These are phyloP conservation scores for Salisapilia sapeloensis DNA, from an alignment of 352 stramenopile genomes.

Conservation along the genomic window DNA sequence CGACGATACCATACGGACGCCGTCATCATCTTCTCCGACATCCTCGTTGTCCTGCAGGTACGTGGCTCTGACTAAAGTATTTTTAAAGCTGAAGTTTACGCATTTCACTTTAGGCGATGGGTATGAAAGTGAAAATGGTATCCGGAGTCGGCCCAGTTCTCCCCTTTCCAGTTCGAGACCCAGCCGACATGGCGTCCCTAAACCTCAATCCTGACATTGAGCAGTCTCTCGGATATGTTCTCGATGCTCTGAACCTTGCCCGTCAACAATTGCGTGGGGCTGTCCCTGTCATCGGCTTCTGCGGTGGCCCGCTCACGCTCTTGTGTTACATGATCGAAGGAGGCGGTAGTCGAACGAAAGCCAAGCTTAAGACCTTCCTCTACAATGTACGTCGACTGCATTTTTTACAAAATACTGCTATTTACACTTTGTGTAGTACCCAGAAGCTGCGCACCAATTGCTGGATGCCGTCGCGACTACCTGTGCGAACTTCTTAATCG, in stretches of 20 bases:
- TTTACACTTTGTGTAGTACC: slow-evolving; percentile 46
- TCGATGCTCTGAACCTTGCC: slow-evolving; percentile 90
- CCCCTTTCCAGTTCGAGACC: slow-evolving; percentile 47
- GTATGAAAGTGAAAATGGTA: slow-evolving; percentile 94
- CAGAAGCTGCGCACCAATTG: slow-evolving; percentile 80
- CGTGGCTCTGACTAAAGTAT: neutral
- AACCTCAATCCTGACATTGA: slow-evolving; percentile 84
- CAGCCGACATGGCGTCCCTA: slow-evolving; percentile 82
- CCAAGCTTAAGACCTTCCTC: slow-evolving; percentile 90
- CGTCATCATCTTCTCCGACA: slow-evolving; percentile 98
- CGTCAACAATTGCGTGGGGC: slow-evolving; percentile 79
- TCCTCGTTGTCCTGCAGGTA: slow-evolving; percentile 92
- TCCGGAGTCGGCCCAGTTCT: slow-evolving; percentile 85
- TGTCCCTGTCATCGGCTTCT: slow-evolving; percentile 97
- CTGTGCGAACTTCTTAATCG: slow-evolving; percentile 91
- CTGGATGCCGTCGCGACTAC: slow-evolving; percentile 90
- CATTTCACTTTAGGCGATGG: slow-evolving; percentile 49
- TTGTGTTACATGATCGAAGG: slow-evolving; percentile 98
- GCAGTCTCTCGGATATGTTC: slow-evolving; percentile 89
- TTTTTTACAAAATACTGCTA: slow-evolving; percentile 1
- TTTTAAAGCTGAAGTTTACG: neutral
- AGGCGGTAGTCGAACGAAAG: slow-evolving; percentile 89
- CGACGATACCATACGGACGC: slow-evolving; percentile 89
- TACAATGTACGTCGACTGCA: slow-evolving; percentile 15
- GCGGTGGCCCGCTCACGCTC: slow-evolving; percentile 92